Base-by-base conservation (phyloP, 495 filamentous ascomycete genomes). In the Xylaria telfairii region DNA sequence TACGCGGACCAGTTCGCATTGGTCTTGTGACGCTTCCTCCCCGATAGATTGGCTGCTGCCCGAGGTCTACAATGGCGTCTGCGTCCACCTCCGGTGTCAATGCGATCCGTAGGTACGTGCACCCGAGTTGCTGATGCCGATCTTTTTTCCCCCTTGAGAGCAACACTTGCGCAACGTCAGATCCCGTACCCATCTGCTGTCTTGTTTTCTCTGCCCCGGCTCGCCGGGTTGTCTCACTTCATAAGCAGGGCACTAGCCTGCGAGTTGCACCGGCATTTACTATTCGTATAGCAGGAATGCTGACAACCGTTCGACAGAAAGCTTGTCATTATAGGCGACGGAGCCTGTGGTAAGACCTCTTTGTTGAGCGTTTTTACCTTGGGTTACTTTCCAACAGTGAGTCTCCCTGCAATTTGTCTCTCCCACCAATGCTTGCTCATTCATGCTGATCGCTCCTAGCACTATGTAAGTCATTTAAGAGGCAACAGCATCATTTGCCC, bases 261-360 rank as follows among this genome's bases (percentile, higher is more conserved):
- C 9, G 44, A n/a, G 15, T 12, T n/a, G 41, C 28, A 13, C 44
- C 19, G 28, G 30, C 28, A 15, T 32, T 49, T 30, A 19, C 41
- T 65, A 37, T 37, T 39, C 2, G 10, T 26, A 15, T 53, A 24
- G 34, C 32, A 17, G 54, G 32, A 28, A 47, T 61, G 68, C 68
- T 70, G 49, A 70, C 28, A 10, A 37, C 12, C 19, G 19, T 28
- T 21, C 39, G n/a, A 39, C 69, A 99, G 96, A 85, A 99, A 99
- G 84, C 85, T 99, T 79, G 96, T 99, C 73, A 99, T 99, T 68
- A 99, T 99, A 75, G 96, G 96, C 53, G 96, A 99, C 80, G 96
- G 96, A 84, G 96, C 96, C 71, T 99, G 96, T 84, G 96, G 96
- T 70, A 99, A 99, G 84, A 99, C 96, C 51, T 96, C 92, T 90